phyloP scores from a whole-genome alignment of 2,329 filamentous ascomycete genomes.

The Parasarocladium wereldwijsianum region DNA sequence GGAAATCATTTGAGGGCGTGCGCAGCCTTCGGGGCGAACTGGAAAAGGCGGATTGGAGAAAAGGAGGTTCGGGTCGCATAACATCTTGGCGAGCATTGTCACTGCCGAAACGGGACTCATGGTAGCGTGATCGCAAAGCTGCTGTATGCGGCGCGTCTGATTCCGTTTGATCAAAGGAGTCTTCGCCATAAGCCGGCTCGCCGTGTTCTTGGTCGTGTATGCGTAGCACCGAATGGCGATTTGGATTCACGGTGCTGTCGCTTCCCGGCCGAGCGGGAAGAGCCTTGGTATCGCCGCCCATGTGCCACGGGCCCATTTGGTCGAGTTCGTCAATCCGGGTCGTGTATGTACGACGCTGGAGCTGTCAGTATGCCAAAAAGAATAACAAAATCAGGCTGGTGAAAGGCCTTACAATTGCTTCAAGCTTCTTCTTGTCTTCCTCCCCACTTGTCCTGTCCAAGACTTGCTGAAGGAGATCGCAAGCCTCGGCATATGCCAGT shows the following conservation, averaged over 20 bases:
- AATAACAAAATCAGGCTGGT: constrained; percentile 1
- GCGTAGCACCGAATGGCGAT: constrained; percentile 23
- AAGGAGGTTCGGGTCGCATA: constrained; percentile 12
- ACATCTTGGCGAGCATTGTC: constrained; percentile 8
- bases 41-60: constrained; percentile 39
- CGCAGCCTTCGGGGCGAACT: constrained; percentile 23
- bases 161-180: no score
- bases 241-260: constrained; percentile 7
- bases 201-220: no score
- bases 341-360: constrained; percentile 73
- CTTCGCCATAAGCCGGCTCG: constrained; percentile 27
- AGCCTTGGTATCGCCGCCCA: constrained; percentile 49
- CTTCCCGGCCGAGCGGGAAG: constrained; percentile 59
- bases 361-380: constrained; percentile 6
- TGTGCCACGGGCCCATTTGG: constrained; percentile 45
- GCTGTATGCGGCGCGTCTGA: no score
- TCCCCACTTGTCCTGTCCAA: constrained; percentile 71
- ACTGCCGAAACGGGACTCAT: constrained; percentile 2
- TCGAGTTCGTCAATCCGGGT: constrained; percentile 79
- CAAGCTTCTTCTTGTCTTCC: constrained; percentile 79
- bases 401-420: constrained; percentile 64
- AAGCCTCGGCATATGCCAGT: constrained; percentile 83
- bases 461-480: constrained; percentile 73
- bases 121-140: constrained; percentile 2
- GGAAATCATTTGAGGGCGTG: constrained; percentile 16